Evolutionary conservation across 345 rosid species (phyloP).

Genomic region (Ceriops zippeliana): DNA sequence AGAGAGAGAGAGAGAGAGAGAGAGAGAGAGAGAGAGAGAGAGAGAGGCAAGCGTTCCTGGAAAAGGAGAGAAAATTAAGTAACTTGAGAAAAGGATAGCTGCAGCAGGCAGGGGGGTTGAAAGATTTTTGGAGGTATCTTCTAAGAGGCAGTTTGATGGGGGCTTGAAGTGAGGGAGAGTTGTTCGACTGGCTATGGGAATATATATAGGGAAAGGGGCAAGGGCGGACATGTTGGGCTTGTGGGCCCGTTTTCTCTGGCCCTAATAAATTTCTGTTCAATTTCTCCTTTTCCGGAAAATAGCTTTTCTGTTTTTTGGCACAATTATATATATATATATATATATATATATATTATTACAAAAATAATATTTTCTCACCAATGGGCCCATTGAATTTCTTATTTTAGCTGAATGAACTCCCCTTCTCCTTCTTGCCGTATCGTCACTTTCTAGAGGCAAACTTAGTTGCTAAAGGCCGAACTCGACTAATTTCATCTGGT

Average conservation of each 20-base stretch:
- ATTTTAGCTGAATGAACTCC: too few relatives aligned
- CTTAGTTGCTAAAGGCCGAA: too few relatives aligned
- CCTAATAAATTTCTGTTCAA: constrained; percentile 18
- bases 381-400: too few relatives aligned
- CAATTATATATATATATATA: too few relatives aligned
- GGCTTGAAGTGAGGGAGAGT: constrained; percentile 51
- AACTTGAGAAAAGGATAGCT: not conserved
- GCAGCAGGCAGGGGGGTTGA: not conserved
- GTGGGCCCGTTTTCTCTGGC: constrained; percentile 20
- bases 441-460: too few relatives aligned
- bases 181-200: constrained; percentile 34
- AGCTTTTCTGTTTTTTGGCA: too few relatives aligned
- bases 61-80: constrained; percentile 16
- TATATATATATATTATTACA: too few relatives aligned
- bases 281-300: not conserved
- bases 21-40: too few relatives aligned
- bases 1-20: too few relatives aligned
- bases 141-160: constrained; percentile 11
- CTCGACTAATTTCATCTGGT: too few relatives aligned
- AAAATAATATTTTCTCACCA: too few relatives aligned
- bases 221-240: constrained; percentile 5
- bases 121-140: constrained; percentile 1
- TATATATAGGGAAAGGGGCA: constrained; percentile 43
- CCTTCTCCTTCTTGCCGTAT: too few relatives aligned
- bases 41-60: constrained; percentile 13